These are phyloP conservation scores for Colletotrichum orbiculare DNA, from an alignment of 2,329 filamentous ascomycete genomes.

Conservation along the genomic window DNA sequence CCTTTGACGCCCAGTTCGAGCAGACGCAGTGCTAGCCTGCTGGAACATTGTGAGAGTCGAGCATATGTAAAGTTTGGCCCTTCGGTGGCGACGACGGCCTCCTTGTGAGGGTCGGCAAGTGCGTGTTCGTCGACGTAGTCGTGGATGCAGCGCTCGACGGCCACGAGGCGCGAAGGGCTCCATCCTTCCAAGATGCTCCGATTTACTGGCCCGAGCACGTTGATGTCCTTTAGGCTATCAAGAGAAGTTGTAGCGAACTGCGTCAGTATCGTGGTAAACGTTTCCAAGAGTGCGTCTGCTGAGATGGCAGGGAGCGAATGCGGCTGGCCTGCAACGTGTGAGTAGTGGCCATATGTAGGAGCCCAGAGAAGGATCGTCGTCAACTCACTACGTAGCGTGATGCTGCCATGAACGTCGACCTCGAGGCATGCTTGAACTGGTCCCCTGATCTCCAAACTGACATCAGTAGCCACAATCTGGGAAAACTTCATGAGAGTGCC, in stretches of 20 bases:
- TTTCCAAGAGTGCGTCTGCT: conserved; percentile 1
- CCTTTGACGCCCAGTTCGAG: conserved; percentile 59
- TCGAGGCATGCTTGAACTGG: background rate
- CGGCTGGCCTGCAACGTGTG: background rate
- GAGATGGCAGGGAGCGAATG: background rate
- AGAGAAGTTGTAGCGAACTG: background rate
- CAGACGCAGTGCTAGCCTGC: conserved; percentile 56
- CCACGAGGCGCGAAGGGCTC: background rate
- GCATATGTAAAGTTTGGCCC: conserved; percentile 49
- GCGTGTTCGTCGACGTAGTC: conserved; percentile 20
- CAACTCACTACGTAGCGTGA: background rate
- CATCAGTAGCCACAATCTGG: background rate
- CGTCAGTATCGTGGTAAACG: background rate
- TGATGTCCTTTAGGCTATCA: background rate
- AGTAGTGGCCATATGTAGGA: background rate
- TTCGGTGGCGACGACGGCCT: conserved; percentile 6
- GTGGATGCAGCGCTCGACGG: conserved; percentile 13
- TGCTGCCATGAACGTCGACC: background rate
- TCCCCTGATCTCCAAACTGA: background rate
- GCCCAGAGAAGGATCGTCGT: background rate
- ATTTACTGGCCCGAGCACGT: conserved; percentile 8
- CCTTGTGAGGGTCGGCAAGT: background rate
- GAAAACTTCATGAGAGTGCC: background rate
- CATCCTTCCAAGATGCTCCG: background rate
- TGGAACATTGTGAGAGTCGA: conserved; percentile 50